A percentile compares a stretch with the other conserved stretches of the same genome.
phyloP scores from a whole-genome alignment of 2,329 filamentous ascomycete species.

The Penicillium sp. region DNA sequence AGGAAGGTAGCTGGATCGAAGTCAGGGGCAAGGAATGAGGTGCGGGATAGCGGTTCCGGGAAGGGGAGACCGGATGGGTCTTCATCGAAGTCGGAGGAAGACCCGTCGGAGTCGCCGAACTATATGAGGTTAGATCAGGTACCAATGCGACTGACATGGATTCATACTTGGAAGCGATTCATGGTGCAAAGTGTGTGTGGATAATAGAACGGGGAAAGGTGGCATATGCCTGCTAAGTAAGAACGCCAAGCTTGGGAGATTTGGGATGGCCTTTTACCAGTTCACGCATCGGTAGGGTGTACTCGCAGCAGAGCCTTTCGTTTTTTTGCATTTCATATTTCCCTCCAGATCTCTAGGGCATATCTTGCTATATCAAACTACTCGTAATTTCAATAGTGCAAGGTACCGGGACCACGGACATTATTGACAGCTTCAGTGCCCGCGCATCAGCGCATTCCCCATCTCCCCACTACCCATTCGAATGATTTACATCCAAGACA shows the following conservation, averaged over 20 bases:
- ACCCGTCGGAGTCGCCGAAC: conserved; percentile 48
- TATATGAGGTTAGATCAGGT: conserved; percentile 18
- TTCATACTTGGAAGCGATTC: conserved; percentile 36
- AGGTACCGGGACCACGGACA: background rate
- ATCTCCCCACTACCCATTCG: background rate
- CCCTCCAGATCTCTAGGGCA: no score
- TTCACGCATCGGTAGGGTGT: background rate
- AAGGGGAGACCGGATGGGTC: conserved; percentile 72
- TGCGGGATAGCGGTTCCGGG: conserved; percentile 76
- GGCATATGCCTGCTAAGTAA: background rate
- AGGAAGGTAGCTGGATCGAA: conserved; percentile 84
- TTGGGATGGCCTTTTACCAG: background rate
- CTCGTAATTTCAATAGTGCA: background rate
- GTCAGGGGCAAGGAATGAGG: conserved; percentile 72
- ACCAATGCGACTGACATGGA: background rate
- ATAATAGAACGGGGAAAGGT: conserved; percentile 14
- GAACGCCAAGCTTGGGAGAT: no score
- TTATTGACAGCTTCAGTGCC: background rate
- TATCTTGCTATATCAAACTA: background rate
- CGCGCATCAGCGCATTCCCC: background rate
- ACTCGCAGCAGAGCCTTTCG: background rate
- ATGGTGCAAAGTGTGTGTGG: conserved; percentile 19
- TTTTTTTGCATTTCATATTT: background rate
- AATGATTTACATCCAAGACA: background rate
- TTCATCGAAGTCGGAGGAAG: conserved; percentile 56